Percentiles rank a stretch among this genome's conserved stretches.
Evolutionary conservation across 2,329 filamentous ascomycete species (phyloP).

Genomic region (Cytospora chrysosperma): DNA sequence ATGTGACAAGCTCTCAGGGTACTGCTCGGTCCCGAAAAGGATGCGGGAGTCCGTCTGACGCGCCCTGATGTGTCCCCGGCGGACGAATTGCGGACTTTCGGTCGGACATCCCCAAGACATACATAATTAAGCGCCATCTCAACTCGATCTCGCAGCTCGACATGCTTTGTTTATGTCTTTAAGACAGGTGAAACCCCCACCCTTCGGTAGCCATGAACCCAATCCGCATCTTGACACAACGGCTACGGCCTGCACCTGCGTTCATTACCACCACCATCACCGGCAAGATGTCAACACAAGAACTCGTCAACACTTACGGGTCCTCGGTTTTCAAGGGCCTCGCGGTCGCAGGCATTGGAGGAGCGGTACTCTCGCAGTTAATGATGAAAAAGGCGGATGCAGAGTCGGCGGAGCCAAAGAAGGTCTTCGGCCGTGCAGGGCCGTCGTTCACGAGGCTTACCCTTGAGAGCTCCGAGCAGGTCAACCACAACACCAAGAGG

Average conservation of each 20-base stretch:
- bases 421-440: constrained; percentile 28
- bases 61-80: neutral
- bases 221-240: constrained; percentile 18
- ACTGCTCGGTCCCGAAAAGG: constrained; percentile 18
- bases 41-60: neutral
- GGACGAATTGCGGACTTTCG: constrained; percentile 13
- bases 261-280: neutral
- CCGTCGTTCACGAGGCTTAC: constrained; percentile 46
- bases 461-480: constrained; percentile 49
- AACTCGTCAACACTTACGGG: constrained; percentile 14
- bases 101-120: constrained; percentile 24
- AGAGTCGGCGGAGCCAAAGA: constrained; percentile 6
- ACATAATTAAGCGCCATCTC: constrained; percentile 16
- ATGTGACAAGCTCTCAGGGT: neutral
- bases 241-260: constrained; percentile 11
- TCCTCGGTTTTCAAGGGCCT: constrained; percentile 16
- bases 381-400: constrained; percentile 15
- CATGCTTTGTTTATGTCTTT: neutral
- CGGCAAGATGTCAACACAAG: constrained; percentile 17
- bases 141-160: neutral
- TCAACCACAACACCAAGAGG: constrained; percentile 60
- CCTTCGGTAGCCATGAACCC: constrained; percentile 6
- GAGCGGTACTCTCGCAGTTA: constrained; percentile 16
- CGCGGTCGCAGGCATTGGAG: constrained; percentile 16
- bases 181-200: neutral